Percentiles rank a stretch among this genome's conserved stretches.
These are phyloP conservation scores for Xylariaceae sp. DNA, from an alignment of 2,329 filamentous ascomycete genomes.

Conservation along the genomic window DNA sequence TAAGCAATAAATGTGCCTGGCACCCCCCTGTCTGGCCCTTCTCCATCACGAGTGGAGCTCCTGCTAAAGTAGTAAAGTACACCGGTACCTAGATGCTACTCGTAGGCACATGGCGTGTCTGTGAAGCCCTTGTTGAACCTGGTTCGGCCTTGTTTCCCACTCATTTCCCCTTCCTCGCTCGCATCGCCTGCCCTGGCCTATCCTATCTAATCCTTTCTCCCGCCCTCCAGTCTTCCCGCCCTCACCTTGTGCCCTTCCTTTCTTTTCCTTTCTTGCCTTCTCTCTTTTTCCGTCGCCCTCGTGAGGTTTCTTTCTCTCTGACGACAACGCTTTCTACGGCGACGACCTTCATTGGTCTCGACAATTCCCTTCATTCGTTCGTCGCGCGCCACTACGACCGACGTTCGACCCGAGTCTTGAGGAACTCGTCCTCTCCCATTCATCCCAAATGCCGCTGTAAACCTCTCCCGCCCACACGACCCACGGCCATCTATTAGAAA, in stretches of 20 bases:
- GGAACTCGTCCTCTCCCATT: slow-evolving; percentile 19
- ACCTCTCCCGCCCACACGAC: slow-evolving; percentile 25
- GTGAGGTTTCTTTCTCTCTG: slow-evolving; percentile 30
- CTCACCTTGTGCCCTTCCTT: slow-evolving; percentile 31
- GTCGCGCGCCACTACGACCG: slow-evolving; percentile 21
- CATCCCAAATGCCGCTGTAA: slow-evolving; percentile 30
- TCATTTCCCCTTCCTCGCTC: slow-evolving; percentile 25
- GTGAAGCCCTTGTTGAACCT: slow-evolving; percentile 2
- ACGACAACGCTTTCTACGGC: slow-evolving; percentile 31
- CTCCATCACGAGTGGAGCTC: slow-evolving; percentile 11
- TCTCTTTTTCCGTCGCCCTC: slow-evolving; percentile 30
- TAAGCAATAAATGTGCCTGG: slow-evolving; percentile 15
- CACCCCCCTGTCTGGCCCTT: slow-evolving; percentile 9
- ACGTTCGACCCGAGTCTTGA: slow-evolving; percentile 25
- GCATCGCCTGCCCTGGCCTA: too few relatives aligned
- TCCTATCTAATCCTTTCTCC: slow-evolving; percentile 21
- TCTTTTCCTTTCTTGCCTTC: slow-evolving; percentile 22
- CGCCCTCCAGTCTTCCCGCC: slow-evolving; percentile 27
- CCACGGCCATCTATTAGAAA: slow-evolving; percentile 21
- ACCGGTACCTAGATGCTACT: background rate
- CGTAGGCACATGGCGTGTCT: slow-evolving; percentile 1
- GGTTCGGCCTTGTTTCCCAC: slow-evolving; percentile 27
- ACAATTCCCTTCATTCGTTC: slow-evolving; percentile 24
- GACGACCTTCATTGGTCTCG: slow-evolving; percentile 23
- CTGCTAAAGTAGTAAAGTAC: background rate